Evolutionary conservation across 495 filamentous ascomycete genomes (phyloP).

Genomic region (Lepidopterella palustris): DNA sequence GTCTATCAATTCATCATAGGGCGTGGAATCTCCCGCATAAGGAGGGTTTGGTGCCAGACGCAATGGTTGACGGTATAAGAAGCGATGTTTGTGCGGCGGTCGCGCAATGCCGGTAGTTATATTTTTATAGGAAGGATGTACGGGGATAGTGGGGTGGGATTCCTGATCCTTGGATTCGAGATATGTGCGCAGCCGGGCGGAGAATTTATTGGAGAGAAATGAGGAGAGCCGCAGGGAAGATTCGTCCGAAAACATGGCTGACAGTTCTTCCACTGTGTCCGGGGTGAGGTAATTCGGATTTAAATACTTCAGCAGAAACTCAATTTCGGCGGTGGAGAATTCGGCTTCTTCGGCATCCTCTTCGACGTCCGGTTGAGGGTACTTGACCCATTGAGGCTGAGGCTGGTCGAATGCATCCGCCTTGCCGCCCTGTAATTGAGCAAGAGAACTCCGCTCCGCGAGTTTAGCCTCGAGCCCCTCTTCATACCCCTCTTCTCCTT

Average conservation of each 20-base stretch:
- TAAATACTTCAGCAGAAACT: constrained; percentile 84
- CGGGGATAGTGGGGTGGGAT: constrained; percentile 41
- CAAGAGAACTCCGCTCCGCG: constrained; percentile 78
- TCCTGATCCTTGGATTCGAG: constrained; percentile 45
- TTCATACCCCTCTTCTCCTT: constrained; percentile 89
- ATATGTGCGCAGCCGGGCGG: constrained; percentile 57
- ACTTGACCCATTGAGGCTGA: constrained; percentile 50
- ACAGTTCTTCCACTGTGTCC: constrained; percentile 77
- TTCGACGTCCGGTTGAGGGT: constrained; percentile 40
- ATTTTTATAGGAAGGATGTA: constrained; percentile 38
- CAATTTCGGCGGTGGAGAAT: constrained; percentile 68
- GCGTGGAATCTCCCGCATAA: constrained; percentile 38
- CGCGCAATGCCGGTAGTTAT: constrained; percentile 50
- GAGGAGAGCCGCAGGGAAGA: constrained; percentile 72
- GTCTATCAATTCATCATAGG: constrained; percentile 68
- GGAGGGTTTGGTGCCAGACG: constrained; percentile 3
- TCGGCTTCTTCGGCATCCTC: constrained; percentile 42
- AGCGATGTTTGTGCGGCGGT: constrained; percentile 94
- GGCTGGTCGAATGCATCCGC: constrained; percentile 82
- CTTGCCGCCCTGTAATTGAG: constrained; percentile 81
- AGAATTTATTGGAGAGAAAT: constrained; percentile 73
- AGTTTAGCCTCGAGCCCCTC: constrained; percentile 82
- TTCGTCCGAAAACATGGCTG: constrained; percentile 69
- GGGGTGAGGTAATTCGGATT: constrained; percentile 88
- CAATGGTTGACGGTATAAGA: constrained; percentile 62